Base-by-base conservation (phyloP, 164 flowering plant species). In the Vitis riparia region DNA sequence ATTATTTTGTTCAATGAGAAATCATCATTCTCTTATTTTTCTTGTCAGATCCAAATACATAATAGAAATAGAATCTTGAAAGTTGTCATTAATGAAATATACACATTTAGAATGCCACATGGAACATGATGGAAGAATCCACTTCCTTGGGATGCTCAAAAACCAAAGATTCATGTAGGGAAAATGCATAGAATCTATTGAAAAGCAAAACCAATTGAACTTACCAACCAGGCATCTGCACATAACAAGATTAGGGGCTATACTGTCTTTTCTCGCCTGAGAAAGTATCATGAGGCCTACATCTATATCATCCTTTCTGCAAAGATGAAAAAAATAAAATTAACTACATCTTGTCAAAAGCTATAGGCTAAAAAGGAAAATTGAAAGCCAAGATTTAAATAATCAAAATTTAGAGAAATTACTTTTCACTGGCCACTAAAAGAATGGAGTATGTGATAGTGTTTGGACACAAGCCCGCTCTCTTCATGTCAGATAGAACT, bases 341-440 rank as follows among this genome's bases (percentile, higher is more conserved):
- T 11, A 27, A 30, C 19, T 51, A 44, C 7, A 51, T 27, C 51
- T 53, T 23, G 2, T 17, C 51, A 62, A 51, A 23, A 37, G 29
- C n/a, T n/a, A 16, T 8, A 59, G 12, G 5, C n/a, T 47, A 17
- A 68, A 69, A 63, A 52, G 55, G 47, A 59, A 63, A 69, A 67
- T 51, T 19, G 27, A 27, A 53, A 23, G 68, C 44, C 19, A 63
- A 57, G 9, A 9, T 29, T 0, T 2, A 62, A 61, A 14, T 29
- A 59, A 51, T 49, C 66, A 52, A 62, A 29, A 49, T 57, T 23
- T 13, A 62, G 11, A 57, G 59, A 3, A 59, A 78, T 84, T 86
- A 95, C 99, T 76, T 93, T 80, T 95, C 96, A 82, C 93, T 82
- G 52, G 96, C 96, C 57, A 84, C 85, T 59, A 85, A 29, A 67